These are phyloP conservation scores for Lepidium aucheri DNA, from an alignment of 345 rosid species.

Conservation along the genomic window DNA sequence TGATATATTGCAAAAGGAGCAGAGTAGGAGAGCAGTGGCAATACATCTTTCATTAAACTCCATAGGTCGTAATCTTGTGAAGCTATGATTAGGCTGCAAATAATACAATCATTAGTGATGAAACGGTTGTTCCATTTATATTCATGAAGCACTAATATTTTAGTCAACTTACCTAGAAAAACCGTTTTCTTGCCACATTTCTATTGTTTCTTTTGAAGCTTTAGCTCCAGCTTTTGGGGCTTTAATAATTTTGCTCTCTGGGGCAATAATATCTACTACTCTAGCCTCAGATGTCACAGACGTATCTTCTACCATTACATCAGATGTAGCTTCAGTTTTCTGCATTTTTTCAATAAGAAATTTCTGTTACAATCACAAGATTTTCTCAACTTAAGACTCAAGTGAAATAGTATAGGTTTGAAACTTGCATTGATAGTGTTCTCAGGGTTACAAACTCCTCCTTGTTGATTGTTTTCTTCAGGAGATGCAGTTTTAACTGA, in stretches of 20 bases:
- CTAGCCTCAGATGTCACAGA: slow-evolving; percentile 35
- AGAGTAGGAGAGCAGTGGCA: slow-evolving; percentile 72
- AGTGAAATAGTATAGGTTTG: neutral
- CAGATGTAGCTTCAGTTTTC: slow-evolving; percentile 30
- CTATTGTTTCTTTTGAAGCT: slow-evolving; percentile 50
- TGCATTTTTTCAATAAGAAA: slow-evolving; percentile 24
- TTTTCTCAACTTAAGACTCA: neutral
- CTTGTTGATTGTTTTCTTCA: slow-evolving; percentile 18
- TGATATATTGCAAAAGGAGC: slow-evolving; percentile 92
- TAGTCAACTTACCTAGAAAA: slow-evolving; percentile 69
- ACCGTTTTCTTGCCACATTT: slow-evolving; percentile 74
- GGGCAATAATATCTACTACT: slow-evolving; percentile 15
- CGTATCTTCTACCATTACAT: slow-evolving; percentile 34
- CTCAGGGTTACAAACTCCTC: slow-evolving; percentile 18
- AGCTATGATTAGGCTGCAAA: slow-evolving; percentile 65
- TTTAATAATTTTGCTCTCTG: slow-evolving; percentile 36
- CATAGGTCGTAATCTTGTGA: slow-evolving; percentile 84
- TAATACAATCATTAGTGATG: neutral
- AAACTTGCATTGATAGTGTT: slow-evolving; percentile 36
- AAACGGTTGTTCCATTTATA: neutral
- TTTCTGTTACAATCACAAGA: slow-evolving; percentile 4
- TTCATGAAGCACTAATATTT: neutral
- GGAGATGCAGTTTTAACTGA: slow-evolving; percentile 12
- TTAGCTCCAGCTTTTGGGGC: slow-evolving; percentile 64
- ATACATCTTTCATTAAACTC: slow-evolving; percentile 52